phyloP scores from a whole-genome alignment of 108 stramenopile species.

The Skeletonema potamos region DNA sequence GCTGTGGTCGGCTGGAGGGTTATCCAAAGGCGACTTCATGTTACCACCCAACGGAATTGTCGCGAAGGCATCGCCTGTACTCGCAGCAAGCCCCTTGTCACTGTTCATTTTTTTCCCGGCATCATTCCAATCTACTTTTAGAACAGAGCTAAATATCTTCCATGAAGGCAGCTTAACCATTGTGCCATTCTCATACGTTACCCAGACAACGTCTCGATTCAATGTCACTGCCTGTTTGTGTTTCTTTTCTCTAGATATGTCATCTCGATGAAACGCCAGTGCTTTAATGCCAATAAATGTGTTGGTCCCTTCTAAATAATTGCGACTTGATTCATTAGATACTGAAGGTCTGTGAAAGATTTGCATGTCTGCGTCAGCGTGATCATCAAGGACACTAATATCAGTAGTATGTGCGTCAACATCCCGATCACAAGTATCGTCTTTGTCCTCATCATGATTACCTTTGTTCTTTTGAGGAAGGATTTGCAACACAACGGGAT shows the following conservation, averaged over 20 bases:
- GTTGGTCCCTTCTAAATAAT: neutral
- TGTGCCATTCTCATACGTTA: slow-evolving; percentile 73
- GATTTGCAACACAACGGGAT: neutral
- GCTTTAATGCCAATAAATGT: slow-evolving; percentile 21
- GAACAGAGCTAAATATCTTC: slow-evolving; percentile 62
- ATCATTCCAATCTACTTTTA: slow-evolving; percentile 18
- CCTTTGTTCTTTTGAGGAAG: neutral
- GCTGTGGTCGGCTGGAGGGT: slow-evolving; percentile 13
- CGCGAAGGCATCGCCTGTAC: neutral
- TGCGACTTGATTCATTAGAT: neutral
- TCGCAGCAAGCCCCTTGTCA: neutral
- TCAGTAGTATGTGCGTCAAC: neutral
- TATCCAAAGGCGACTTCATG: slow-evolving; percentile 44
- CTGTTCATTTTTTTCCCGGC: slow-evolving; percentile 1
- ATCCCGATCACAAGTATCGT: neutral
- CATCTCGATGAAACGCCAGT: slow-evolving; percentile 21
- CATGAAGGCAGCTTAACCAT: slow-evolving; percentile 68
- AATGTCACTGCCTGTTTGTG: neutral
- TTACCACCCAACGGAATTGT: slow-evolving; percentile 32
- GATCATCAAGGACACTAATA: neutral
- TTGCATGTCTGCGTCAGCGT: slow-evolving; percentile 17
- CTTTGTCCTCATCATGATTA: neutral
- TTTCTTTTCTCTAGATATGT: neutral
- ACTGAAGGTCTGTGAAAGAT: slow-evolving; percentile 29
- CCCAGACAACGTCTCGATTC: slow-evolving; percentile 55